Conservation (phyloP, 2,329 filamentous ascomycete species). For the Calonectria montana region DNA sequence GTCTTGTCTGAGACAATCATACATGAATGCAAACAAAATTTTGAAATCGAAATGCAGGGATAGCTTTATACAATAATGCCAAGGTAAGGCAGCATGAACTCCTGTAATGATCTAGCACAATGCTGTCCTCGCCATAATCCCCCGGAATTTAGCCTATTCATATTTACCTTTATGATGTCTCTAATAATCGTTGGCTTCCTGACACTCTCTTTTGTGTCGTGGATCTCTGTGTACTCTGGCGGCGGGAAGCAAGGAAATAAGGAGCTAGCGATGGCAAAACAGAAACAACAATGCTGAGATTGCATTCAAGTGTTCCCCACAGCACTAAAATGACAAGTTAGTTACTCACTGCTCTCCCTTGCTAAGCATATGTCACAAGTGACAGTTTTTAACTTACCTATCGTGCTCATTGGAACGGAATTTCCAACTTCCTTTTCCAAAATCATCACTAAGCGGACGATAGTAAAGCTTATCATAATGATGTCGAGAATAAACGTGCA, state of each 20-base stretch:
- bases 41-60: too few relatives aligned
- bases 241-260: neutral
- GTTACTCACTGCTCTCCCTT: too few relatives aligned
- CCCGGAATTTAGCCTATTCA: neutral
- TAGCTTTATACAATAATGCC: too few relatives aligned
- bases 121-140: neutral
- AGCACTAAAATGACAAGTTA: neutral
- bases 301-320: neutral
- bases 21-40: too few relatives aligned
- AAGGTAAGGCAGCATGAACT: neutral
- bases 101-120: neutral
- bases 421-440: neutral
- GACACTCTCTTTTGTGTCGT: neutral
- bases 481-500: neutral
- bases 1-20: too few relatives aligned
- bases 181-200: neutral
- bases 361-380: too few relatives aligned
- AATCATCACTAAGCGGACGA: neutral
- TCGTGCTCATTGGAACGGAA: neutral
- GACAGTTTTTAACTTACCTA: neutral
- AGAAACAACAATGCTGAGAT: neutral
- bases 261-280: neutral
- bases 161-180: neutral
- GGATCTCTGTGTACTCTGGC: neutral
- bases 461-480: neutral